These are phyloP conservation scores for Keithomyces neogunnii DNA, from an alignment of 2,329 filamentous ascomycete genomes.

Conservation along the genomic window DNA sequence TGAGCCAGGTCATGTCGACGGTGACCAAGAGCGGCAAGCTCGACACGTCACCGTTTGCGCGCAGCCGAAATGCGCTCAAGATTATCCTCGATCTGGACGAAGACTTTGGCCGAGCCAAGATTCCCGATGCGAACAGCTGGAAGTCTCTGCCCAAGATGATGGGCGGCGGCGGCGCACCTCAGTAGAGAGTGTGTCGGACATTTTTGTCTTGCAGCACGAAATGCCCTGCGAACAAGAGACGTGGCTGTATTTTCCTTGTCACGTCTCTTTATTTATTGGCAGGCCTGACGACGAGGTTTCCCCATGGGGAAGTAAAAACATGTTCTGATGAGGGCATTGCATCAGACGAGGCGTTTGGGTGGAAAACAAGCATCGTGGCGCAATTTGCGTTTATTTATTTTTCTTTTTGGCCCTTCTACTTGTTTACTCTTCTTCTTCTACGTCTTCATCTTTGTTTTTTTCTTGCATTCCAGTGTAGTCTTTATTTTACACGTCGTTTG, in stretches of 20 bases:
- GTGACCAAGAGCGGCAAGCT: slow-evolving; percentile 14
- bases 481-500: background rate
- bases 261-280: background rate
- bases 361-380: slow-evolving; percentile 3
- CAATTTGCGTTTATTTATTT: background rate
- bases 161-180: slow-evolving; percentile 28
- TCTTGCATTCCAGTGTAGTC: background rate
- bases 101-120: slow-evolving; percentile 72
- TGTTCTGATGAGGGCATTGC: slow-evolving; percentile 5
- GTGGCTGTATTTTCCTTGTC: background rate
- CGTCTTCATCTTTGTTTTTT: background rate
- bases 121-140: slow-evolving; percentile 47
- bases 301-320: background rate
- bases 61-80: slow-evolving; percentile 85
- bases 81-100: slow-evolving; percentile 91
- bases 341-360: slow-evolving; percentile 13
- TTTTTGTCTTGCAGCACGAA: too few species aligned
- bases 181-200: slow-evolving; percentile 4
- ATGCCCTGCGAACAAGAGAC: too few species aligned
- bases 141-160: slow-evolving; percentile 43
- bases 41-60: slow-evolving; percentile 41
- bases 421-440: background rate
- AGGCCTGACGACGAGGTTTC: background rate
- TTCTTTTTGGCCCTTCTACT: background rate
- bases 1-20: slow-evolving; percentile 52